Conservation (phyloP, 371 early-diverging fungal genomes). For the Mucor piriformis region DNA sequence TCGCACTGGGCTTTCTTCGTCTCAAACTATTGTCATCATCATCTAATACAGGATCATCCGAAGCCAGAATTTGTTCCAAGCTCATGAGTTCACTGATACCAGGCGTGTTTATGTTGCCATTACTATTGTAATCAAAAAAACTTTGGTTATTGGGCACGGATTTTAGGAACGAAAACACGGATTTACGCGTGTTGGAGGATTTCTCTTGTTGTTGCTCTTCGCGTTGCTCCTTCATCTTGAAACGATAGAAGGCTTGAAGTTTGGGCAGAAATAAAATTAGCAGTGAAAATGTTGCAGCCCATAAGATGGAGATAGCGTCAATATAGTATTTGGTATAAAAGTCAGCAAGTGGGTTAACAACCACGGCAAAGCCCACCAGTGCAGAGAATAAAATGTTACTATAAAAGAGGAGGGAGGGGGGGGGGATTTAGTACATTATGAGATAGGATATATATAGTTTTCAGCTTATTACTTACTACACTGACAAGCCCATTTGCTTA, state of each 20-base stretch:
- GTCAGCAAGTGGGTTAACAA: constrained; percentile 52
- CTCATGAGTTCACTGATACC: constrained; percentile 29
- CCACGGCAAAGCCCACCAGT: constrained; percentile 54
- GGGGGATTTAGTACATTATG: no score
- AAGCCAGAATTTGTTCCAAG: constrained; percentile 34
- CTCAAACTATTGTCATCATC: constrained; percentile 2
- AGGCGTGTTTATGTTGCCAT: neutral
- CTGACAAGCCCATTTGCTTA: constrained; percentile 62
- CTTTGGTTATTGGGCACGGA: neutral
- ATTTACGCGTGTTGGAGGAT: neutral
- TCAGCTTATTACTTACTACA: constrained; percentile 50
- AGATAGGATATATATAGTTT: no score
- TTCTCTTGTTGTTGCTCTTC: constrained; percentile 13
- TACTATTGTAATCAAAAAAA: neutral
- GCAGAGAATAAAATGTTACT: constrained; percentile 63
- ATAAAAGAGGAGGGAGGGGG: neutral
- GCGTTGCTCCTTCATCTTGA: constrained; percentile 15
- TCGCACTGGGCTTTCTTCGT: constrained; percentile 15
- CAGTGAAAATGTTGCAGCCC: constrained; percentile 60
- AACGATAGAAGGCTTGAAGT: constrained; percentile 43
- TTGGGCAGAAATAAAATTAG: constrained; percentile 61
- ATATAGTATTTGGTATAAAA: constrained; percentile 61
- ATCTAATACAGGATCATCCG: constrained; percentile 28
- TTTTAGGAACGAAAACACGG: constrained; percentile 21
- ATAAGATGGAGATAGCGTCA: constrained; percentile 52